A percentile compares a stretch with the other conserved stretches of the same genome.
These are phyloP conservation scores for Grosmannia huntii DNA, from an alignment of 2,329 filamentous ascomycete species.

Conservation along the genomic window DNA sequence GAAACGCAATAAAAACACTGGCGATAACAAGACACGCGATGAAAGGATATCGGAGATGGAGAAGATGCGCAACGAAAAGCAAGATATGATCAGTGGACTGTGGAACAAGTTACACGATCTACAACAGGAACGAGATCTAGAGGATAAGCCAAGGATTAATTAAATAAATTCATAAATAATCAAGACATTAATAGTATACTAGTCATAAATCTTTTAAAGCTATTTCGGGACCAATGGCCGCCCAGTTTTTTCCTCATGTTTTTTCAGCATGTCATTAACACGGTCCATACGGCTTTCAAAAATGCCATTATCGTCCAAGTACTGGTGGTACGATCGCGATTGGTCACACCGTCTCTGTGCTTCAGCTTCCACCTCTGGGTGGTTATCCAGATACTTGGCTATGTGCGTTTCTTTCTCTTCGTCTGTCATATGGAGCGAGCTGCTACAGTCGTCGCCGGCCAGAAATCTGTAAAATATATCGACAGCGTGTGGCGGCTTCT, in stretches of 20 bases:
- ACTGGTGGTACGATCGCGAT: background rate
- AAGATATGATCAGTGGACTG: too few relatives aligned
- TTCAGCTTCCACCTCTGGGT: background rate
- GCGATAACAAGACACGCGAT: too few relatives aligned
- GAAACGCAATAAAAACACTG: too few relatives aligned
- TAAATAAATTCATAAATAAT: too few relatives aligned
- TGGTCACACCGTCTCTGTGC: background rate
- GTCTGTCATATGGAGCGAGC: background rate
- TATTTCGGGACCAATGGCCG: background rate
- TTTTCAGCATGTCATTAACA: background rate
- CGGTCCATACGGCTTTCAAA: slow-evolving; percentile 1
- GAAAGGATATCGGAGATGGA: too few relatives aligned
- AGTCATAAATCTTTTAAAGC: background rate
- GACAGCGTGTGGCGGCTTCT: slow-evolving; percentile 1
- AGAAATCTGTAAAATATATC: background rate
- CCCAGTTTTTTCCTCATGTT: background rate
- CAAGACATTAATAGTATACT: too few relatives aligned
- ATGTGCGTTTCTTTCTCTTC: background rate
- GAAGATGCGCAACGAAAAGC: too few relatives aligned
- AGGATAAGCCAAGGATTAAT: too few relatives aligned
- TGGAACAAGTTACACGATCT: too few relatives aligned
- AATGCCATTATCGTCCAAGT: slow-evolving; percentile 1
- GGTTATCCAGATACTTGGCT: background rate
- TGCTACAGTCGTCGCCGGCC: background rate
- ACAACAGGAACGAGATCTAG: too few relatives aligned